Evolutionary conservation across 805 yeast genomes (phyloP).

Genomic region (Metahyphopichia silvanorum): DNA sequence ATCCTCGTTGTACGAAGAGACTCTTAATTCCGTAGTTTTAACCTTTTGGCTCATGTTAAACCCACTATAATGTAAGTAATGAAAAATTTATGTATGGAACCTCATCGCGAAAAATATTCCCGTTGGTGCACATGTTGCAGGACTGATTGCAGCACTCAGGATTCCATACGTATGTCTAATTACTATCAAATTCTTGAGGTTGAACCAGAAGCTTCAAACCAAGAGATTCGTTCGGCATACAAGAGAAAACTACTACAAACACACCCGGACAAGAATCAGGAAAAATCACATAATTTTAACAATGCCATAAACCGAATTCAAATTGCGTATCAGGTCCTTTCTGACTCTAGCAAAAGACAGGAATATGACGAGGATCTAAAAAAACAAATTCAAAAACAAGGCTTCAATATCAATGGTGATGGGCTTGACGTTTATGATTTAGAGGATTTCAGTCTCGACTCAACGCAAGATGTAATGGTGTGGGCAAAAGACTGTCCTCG

Average conservation of each 20-base stretch:
- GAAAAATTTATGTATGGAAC: slow-evolving; percentile 1
- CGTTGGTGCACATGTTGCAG: too few relatives aligned
- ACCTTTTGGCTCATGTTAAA: too few relatives aligned
- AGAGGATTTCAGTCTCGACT: slow-evolving; percentile 54
- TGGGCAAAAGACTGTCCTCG: slow-evolving; percentile 64
- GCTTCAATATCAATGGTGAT: slow-evolving; percentile 50
- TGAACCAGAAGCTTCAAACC: slow-evolving; percentile 27
- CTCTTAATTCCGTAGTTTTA: slow-evolving; percentile 39
- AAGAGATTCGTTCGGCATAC: slow-evolving; percentile 62
- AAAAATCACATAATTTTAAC: slow-evolving; percentile 4
- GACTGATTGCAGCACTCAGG: too few relatives aligned
- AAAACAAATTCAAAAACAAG: slow-evolving; percentile 30
- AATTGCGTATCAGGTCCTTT: slow-evolving; percentile 60
- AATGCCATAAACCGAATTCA: slow-evolving; percentile 40
- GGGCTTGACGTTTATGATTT: slow-evolving; percentile 68
- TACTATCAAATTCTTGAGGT: slow-evolving; percentile 63
- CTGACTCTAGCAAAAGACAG: slow-evolving; percentile 34
- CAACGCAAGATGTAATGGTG: slow-evolving; percentile 25
- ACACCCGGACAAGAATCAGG: slow-evolving; percentile 74
- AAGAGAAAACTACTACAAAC: slow-evolving; percentile 50
- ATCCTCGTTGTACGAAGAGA: slow-evolving; percentile 37
- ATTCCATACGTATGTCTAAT: too few relatives aligned
- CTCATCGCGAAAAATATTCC: slow-evolving; percentile 2
- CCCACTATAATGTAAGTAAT: too few relatives aligned
- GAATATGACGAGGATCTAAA: slow-evolving; percentile 52